Evolutionary conservation across 257 asterid species (phyloP).

Genomic region (Rubia yunnanensis): DNA sequence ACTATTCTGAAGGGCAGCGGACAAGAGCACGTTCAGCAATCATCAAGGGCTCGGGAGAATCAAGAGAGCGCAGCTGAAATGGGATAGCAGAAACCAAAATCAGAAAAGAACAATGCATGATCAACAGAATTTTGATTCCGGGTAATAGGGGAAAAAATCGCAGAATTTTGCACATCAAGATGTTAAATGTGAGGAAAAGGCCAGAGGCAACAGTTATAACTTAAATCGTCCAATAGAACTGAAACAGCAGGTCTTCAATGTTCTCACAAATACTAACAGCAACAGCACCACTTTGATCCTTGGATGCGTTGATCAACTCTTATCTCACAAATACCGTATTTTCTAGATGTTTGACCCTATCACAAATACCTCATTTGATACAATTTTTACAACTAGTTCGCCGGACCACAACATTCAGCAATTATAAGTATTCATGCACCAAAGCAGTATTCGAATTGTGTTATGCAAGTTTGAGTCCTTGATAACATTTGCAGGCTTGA

Average conservation of each 20-base stretch:
- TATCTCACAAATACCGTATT: not conserved
- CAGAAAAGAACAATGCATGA: not conserved
- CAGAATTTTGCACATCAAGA: not conserved
- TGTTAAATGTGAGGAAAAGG: not conserved
- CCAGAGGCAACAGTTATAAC: not conserved
- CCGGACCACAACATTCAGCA: not conserved
- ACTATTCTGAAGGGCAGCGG: too few species aligned
- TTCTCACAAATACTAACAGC: not conserved
- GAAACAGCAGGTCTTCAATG: too few species aligned
- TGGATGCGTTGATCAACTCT: not conserved
- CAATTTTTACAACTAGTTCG: too few species aligned
- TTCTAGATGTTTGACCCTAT: not conserved
- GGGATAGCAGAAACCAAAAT: not conserved
- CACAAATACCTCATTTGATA: not conserved
- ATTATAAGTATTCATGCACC: not conserved
- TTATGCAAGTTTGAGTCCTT: not conserved
- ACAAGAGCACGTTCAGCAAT: slow-evolving; percentile 10
- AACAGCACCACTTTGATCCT: not conserved
- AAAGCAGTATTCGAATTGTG: too few species aligned
- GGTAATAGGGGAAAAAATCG: not conserved
- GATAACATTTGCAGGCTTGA: not conserved
- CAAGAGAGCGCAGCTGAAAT: not conserved
- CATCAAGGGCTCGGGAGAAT: not conserved
- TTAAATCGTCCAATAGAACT: not conserved
- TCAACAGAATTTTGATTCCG: too few species aligned